Percentiles rank a stretch among this genome's conserved stretches.
These are phyloP conservation scores for Curvularia lunata DNA, from an alignment of 2,329 filamentous ascomycete species.

Conservation along the genomic window DNA sequence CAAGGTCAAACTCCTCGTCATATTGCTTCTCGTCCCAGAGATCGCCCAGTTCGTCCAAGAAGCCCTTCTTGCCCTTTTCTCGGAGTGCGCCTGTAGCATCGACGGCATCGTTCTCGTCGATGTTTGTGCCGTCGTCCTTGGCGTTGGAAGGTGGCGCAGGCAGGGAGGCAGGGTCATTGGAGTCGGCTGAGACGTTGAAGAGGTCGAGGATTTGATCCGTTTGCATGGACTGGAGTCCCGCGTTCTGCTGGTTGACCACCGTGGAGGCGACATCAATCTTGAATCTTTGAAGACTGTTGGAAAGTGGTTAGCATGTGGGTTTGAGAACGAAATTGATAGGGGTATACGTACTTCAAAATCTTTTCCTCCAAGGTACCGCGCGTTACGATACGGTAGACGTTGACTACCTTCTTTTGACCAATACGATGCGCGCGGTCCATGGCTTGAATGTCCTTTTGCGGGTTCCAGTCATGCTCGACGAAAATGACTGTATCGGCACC, in stretches of 20 bases:
- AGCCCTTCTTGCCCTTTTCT: slow-evolving; percentile 95
- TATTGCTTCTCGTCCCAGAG: slow-evolving; percentile 98
- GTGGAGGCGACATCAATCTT: slow-evolving; percentile 99
- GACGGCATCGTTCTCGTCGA: slow-evolving; percentile 82
- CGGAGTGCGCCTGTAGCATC: slow-evolving; percentile 86
- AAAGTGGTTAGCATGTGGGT: slow-evolving; percentile 15
- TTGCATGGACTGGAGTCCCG: slow-evolving; percentile 92
- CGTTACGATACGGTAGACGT: slow-evolving; percentile 96
- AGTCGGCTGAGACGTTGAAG: slow-evolving; percentile 72
- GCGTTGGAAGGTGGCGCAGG: slow-evolving; percentile 61
- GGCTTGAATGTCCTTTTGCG: slow-evolving; percentile 96
- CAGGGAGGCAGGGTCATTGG: slow-evolving; percentile 65
- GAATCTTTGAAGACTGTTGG: slow-evolving; percentile 85
- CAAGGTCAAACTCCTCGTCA: slow-evolving; percentile 95
- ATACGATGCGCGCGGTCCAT: slow-evolving; percentile 99
- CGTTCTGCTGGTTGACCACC: slow-evolving; percentile 98
- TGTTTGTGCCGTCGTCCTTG: slow-evolving; percentile 68
- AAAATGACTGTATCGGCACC: slow-evolving; percentile 99
- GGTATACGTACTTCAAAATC: slow-evolving; percentile 73
- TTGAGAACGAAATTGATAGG: neutral
- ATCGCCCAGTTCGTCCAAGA: slow-evolving; percentile 92
- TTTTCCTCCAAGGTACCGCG: slow-evolving; percentile 97
- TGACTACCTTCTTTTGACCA: slow-evolving; percentile 99
- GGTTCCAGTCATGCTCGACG: slow-evolving; percentile 99
- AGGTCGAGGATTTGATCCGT: slow-evolving; percentile 97